A percentile compares a stretch with the other conserved stretches of the same genome.
Conservation (phyloP, 2,329 filamentous ascomycete species). For the Colletotrichum limetticola region DNA sequence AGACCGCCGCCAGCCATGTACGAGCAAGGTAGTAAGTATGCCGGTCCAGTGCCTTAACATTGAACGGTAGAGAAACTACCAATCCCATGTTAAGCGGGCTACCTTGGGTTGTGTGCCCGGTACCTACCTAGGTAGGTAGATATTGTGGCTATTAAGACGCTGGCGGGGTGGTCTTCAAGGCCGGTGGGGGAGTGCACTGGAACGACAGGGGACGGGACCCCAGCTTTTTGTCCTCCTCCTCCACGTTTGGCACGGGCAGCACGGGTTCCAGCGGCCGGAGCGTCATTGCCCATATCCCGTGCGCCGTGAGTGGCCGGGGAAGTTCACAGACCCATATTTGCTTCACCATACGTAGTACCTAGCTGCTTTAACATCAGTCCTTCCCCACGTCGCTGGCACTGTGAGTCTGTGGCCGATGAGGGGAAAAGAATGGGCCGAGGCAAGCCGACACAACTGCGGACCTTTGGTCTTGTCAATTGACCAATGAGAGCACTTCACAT, state of each 20-base stretch:
- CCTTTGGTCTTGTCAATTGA: conserved; percentile 26
- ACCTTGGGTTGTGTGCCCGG: too few relatives aligned
- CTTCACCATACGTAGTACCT: background rate
- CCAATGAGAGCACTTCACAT: conserved; percentile 14
- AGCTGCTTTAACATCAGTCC: too few relatives aligned
- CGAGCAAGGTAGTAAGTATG: too few relatives aligned
- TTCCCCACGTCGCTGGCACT: background rate
- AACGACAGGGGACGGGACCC: conserved; percentile 12
- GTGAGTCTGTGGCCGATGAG: conserved; percentile 15
- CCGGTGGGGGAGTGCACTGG: background rate
- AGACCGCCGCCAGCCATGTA: too few relatives aligned
- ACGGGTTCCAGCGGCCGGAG: background rate
- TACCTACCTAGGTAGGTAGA: too few relatives aligned
- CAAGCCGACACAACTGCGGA: conserved; percentile 32
- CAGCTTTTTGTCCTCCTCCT: conserved; percentile 29
- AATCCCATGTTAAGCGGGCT: too few relatives aligned
- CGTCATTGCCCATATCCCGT: background rate
- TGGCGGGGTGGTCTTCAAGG: background rate
- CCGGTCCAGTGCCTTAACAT: too few relatives aligned
- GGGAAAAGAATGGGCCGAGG: conserved; percentile 35
- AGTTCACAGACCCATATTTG: background rate
- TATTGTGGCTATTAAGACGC: too few relatives aligned
- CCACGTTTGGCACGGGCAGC: conserved; percentile 21
- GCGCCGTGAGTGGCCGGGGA: conserved; percentile 9
- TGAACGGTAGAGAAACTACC: too few relatives aligned